These are phyloP conservation scores for Moesziomyces sp. DNA, from an alignment of 1,284 basidiomycete species.

Conservation along the genomic window DNA sequence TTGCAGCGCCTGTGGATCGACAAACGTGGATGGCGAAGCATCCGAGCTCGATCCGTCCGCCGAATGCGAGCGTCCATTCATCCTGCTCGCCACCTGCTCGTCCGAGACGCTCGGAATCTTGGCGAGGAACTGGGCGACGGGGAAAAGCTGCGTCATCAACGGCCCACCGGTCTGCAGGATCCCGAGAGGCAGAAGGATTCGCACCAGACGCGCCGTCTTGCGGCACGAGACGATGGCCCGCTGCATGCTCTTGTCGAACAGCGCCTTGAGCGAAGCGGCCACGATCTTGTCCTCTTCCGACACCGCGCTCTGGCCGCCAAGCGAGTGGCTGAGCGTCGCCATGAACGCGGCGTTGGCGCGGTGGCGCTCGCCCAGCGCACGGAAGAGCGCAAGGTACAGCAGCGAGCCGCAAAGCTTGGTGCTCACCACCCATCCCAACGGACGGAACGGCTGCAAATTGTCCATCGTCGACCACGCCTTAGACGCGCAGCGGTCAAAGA, in stretches of 20 bases:
- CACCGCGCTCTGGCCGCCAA: slow-evolving; percentile 26
- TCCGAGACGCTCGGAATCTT: slow-evolving; percentile 46
- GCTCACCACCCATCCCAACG: slow-evolving; percentile 51
- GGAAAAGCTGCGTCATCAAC: slow-evolving; percentile 50
- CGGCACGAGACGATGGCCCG: slow-evolving; percentile 49
- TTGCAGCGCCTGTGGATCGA: slow-evolving; percentile 36
- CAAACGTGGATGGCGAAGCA: slow-evolving; percentile 14
- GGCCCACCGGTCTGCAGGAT: slow-evolving; percentile 57
- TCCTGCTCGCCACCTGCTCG: slow-evolving; percentile 27
- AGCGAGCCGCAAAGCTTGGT: slow-evolving; percentile 55
- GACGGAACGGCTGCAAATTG: slow-evolving; percentile 53
- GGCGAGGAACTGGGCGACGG: slow-evolving; percentile 57
- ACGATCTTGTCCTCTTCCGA: slow-evolving; percentile 42
- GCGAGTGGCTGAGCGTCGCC: slow-evolving; percentile 37
- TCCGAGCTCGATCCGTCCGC: not conserved
- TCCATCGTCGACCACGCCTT: slow-evolving; percentile 57
- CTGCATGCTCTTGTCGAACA: slow-evolving; percentile 53
- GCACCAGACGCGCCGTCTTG: slow-evolving; percentile 47
- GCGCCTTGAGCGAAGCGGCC: slow-evolving; percentile 38
- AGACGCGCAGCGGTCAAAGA: slow-evolving; percentile 58
- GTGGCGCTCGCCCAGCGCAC: slow-evolving; percentile 51
- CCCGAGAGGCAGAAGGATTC: slow-evolving; percentile 48
- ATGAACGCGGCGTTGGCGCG: slow-evolving; percentile 47
- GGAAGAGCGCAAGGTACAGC: slow-evolving; percentile 53
- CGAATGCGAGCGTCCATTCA: slow-evolving; percentile 6